Evolutionary conservation across 257 asterid genomes (phyloP).

Genomic region (Haberlea rhodopensis): DNA sequence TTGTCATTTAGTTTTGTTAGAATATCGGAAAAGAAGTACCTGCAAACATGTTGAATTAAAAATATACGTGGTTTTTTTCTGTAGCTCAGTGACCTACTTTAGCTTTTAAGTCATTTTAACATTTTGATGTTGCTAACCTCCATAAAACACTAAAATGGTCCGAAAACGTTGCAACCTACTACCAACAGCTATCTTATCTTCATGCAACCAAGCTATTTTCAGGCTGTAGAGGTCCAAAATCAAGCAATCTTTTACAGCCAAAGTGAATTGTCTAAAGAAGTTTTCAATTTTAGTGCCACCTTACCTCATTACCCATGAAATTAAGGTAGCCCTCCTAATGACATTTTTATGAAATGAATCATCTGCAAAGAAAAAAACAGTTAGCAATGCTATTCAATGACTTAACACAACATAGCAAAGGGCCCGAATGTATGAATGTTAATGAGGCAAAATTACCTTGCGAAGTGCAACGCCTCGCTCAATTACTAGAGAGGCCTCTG

Average conservation of each 20-base stretch:
- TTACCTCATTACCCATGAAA: slow-evolving; percentile 99
- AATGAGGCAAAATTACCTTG: slow-evolving; percentile 57
- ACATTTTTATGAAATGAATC: slow-evolving; percentile 92
- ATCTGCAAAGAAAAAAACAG: slow-evolving; percentile 53
- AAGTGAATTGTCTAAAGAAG: slow-evolving; percentile 15
- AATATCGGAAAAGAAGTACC: slow-evolving; percentile 15
- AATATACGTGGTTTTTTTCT: slow-evolving; percentile 1
- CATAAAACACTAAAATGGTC: slow-evolving; percentile 3
- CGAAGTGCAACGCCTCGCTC: slow-evolving; percentile 90
- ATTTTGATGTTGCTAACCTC: no score
- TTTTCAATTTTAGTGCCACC: slow-evolving; percentile 6
- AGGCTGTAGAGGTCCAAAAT: slow-evolving; percentile 17
- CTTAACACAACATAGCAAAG: slow-evolving; percentile 8
- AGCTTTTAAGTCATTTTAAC: no score
- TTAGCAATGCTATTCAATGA: slow-evolving; percentile 20
- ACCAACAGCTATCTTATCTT: slow-evolving; percentile 8
- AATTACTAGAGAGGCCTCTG: slow-evolving; percentile 72
- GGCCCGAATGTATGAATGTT: slow-evolving; percentile 16
- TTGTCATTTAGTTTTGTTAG: slow-evolving; percentile 16
- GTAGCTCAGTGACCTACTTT: no score
- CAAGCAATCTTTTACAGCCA: slow-evolving; percentile 17
- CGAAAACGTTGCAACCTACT: slow-evolving; percentile 8
- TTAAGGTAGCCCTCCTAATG: slow-evolving; percentile 95
- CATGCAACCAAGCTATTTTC: slow-evolving; percentile 9
- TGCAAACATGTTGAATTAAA: neutral